Conservation (phyloP, 108 stramenopile species). For the Nitzschia palea region DNA sequence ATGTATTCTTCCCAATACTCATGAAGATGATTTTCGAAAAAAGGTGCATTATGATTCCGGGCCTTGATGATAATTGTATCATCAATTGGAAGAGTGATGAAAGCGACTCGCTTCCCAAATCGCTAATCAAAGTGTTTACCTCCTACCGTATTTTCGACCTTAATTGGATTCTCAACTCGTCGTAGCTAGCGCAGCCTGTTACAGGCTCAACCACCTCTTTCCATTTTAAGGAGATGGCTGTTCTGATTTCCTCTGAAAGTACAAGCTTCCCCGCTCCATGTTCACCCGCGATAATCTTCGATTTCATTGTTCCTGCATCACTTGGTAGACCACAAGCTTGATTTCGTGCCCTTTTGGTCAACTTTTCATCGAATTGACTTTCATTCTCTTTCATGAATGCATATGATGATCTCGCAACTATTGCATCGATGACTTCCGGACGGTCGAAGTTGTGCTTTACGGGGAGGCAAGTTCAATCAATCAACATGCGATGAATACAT, state of each 20-base stretch:
- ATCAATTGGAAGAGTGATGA: no score
- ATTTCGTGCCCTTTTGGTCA: conserved; percentile 44
- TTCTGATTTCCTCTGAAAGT: conserved; percentile 17
- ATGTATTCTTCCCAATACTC: no score
- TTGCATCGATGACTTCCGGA: conserved; percentile 7
- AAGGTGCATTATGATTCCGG: no score
- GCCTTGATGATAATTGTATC: no score
- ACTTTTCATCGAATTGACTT: conserved; percentile 44
- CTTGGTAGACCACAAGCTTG: conserved; percentile 48
- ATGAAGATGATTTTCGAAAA: no score
- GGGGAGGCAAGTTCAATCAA: no score
- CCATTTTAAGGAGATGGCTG: conserved; percentile 39
- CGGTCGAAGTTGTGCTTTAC: conserved; percentile 20
- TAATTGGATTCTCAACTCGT: conserved; percentile 26
- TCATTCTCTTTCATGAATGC: conserved; percentile 41
- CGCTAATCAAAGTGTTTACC: no score
- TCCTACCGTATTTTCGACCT: neutral
- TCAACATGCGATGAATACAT: no score
- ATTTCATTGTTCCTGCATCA: conserved; percentile 34
- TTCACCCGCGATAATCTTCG: conserved; percentile 31
- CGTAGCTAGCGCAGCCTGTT: conserved; percentile 40
- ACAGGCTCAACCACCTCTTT: conserved; percentile 34
- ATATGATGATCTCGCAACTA: conserved; percentile 22
- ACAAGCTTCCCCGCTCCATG: conserved; percentile 21
- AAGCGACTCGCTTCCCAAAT: no score